Base-by-base conservation (phyloP, 768 basidiomycete genomes). In the Leccinum variicolor region DNA sequence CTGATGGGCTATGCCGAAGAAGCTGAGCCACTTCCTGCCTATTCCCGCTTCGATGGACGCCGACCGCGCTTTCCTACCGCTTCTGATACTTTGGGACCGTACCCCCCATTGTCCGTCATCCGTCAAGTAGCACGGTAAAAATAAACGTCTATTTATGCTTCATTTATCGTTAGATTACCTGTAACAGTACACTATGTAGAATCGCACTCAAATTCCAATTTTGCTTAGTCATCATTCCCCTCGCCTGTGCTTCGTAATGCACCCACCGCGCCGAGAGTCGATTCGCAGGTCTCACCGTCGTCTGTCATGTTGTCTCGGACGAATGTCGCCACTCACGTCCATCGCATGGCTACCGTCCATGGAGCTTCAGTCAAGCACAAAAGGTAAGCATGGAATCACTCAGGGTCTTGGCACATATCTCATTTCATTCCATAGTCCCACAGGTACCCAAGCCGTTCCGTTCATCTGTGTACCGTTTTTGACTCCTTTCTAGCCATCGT, bases 401-500 rank as follows among this genome's bases (percentile, higher is more conserved):
- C 49, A 21, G 34, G 19, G 23, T 53, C 46, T 45, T 34, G 4
- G 23, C 13, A 46, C 29, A 17, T 36, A 9, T 64, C 61, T 73
- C 54, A 66, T 54, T 34, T 33, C 15, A 31, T 53, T 28, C n/a
- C 29, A 52, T 62, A 87, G 85, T 70, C 85, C 85, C 59, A 87
- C 85, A 82, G 85, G 85, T 87, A 55, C 50, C 62, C 55, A 53
- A 11, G 15, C 17, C 21, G 13, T 52, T 29, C n/a, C 21, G 15
- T 41, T 14, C 17, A 3, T 29, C 39, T 39, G 17, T 51, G 25
- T 57, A 55, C 7, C n/a, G 36, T 36, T 46, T 36, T 33, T 62
- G 62, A 60, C 54, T 47, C 31, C 50, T 81, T 49, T 2, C 19
- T 54, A 85, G 96, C 90, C 36, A 82, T 98, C 61, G 94, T 99